Evolutionary conservation across 345 rosid genomes (phyloP).

Genomic region (Ceriops zippeliana): DNA sequence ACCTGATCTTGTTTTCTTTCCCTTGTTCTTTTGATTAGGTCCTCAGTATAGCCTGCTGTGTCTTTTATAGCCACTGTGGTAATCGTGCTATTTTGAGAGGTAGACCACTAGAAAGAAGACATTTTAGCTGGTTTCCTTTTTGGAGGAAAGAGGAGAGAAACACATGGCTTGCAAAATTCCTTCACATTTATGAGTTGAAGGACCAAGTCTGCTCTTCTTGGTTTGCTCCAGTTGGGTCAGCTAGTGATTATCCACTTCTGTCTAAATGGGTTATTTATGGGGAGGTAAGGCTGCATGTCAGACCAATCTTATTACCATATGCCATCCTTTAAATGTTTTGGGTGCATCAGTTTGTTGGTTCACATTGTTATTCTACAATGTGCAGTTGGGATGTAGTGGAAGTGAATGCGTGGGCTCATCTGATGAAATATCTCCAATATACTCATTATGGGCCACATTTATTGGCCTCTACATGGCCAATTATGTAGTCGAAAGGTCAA

Average conservation of each 20-base stretch:
- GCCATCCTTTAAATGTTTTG: not conserved
- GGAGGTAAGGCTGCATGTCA: constrained; percentile 50
- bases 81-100: constrained; percentile 75
- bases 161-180: constrained; percentile 65
- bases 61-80: constrained; percentile 98
- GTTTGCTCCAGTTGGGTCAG: constrained; percentile 99
- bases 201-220: constrained; percentile 95
- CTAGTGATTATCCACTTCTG: constrained; percentile 92
- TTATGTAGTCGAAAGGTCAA: constrained; percentile 95
- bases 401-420: constrained; percentile 66
- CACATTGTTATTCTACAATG: constrained; percentile 3
- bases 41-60: constrained; percentile 95
- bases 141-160: constrained; percentile 64
- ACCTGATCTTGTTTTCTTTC: constrained; percentile 1
- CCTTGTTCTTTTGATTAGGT: constrained; percentile 48
- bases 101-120: constrained; percentile 44
- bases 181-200: constrained; percentile 82
- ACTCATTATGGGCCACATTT: constrained; percentile 98
- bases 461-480: constrained; percentile 98
- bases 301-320: not conserved
- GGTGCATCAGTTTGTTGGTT: constrained; percentile 8
- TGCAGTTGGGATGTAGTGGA: constrained; percentile 61
- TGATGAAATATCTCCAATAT: constrained; percentile 93
- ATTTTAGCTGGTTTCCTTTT: constrained; percentile 66
- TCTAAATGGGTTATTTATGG: constrained; percentile 99